Percentiles rank a stretch among this genome's conserved stretches.
Evolutionary conservation across 805 yeast genomes (phyloP).

Genomic region (Teunomyces lycoperdinae): DNA sequence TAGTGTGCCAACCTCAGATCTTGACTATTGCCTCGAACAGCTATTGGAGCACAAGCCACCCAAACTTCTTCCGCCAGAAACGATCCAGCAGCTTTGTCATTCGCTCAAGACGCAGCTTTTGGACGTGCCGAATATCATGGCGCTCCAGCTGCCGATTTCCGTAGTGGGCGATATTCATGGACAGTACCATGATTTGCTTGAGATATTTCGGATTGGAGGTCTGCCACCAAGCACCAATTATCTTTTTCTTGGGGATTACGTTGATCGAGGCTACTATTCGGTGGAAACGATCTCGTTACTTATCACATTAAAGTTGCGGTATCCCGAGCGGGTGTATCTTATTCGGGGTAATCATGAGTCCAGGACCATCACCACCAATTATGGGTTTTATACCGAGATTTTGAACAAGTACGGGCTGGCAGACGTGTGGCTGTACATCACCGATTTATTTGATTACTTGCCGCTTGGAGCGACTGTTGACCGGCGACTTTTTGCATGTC

Average conservation of each 20-base stretch:
- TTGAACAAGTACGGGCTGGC: slow-evolving; percentile 70
- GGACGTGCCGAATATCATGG: slow-evolving; percentile 82
- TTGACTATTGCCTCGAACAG: slow-evolving; percentile 43
- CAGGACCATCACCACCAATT: slow-evolving; percentile 93
- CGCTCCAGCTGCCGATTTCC: slow-evolving; percentile 81
- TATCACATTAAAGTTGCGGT: slow-evolving; percentile 78
- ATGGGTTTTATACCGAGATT: slow-evolving; percentile 96
- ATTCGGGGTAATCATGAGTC: slow-evolving; percentile 96
- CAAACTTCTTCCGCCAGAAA: slow-evolving; percentile 38
- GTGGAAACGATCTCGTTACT: slow-evolving; percentile 88
- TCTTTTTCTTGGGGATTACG: slow-evolving; percentile 91
- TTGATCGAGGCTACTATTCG: slow-evolving; percentile 90
- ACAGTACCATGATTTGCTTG: slow-evolving; percentile 89
- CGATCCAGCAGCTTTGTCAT: slow-evolving; percentile 44
- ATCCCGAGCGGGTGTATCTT: slow-evolving; percentile 78
- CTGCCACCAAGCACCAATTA: slow-evolving; percentile 91
- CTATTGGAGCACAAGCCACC: slow-evolving; percentile 42
- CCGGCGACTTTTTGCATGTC: slow-evolving; percentile 87
- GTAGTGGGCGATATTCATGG: slow-evolving; percentile 98
- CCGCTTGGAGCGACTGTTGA: slow-evolving; percentile 89
- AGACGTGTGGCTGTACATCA: slow-evolving; percentile 83
- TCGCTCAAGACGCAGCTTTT: slow-evolving; percentile 79
- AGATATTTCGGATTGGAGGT: slow-evolving; percentile 92
- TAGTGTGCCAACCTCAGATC: slow-evolving; percentile 32
- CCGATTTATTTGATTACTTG: slow-evolving; percentile 89